Evolutionary conservation across 2,329 filamentous ascomycete genomes (phyloP), one percentile per base, ranked within the genome.

Genomic region (Endocalyx cinctus): DNA sequence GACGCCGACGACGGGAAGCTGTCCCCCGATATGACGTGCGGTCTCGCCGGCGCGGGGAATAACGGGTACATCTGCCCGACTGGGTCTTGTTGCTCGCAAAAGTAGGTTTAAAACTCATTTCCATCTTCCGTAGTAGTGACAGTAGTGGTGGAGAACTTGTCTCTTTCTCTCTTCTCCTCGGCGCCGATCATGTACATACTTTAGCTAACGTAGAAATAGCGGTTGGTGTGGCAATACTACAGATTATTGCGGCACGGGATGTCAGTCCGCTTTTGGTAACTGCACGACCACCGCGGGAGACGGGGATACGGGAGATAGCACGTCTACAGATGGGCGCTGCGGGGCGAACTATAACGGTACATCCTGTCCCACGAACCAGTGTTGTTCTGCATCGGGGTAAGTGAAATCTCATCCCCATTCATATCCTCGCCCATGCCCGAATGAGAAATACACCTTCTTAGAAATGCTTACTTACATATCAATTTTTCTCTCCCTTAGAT

Each of bases 251-350:
- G 34, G 34, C 2, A 18, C 26, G 15, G 49, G 47, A 8, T 54
- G 49, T 20, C 49, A 54, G 35, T 15, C 43, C 17, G 39, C 32
- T n/a, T 50, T 50, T 31, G 47, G 47, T 16, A 42, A 29, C 3
- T 47, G 44, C 28, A 10, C 14, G n/a, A 10, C 20, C 12, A 31
- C 31, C 8, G n/a, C n/a, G n/a, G n/a, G n/a, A n/a, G n/a, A n/a
- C n/a, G n/a, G n/a, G n/a, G n/a, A n/a, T n/a, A 25, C 27, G 8
- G 41, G 26, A 6, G 37, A 35, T 14, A 39, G 33, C 7, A 27
- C 14, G 79, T 4, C 65, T 42, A 33, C 59, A 64, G 30, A 69
- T 60, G 38, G 75, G 67, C 48, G 76, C 65, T 57, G 63, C 48
- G 51, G 72, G 58, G 48, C 50, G 2, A 48, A 54, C 5, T 59